Conservation (phyloP, 139 green algal species). For the Picochlorum sp. region DNA sequence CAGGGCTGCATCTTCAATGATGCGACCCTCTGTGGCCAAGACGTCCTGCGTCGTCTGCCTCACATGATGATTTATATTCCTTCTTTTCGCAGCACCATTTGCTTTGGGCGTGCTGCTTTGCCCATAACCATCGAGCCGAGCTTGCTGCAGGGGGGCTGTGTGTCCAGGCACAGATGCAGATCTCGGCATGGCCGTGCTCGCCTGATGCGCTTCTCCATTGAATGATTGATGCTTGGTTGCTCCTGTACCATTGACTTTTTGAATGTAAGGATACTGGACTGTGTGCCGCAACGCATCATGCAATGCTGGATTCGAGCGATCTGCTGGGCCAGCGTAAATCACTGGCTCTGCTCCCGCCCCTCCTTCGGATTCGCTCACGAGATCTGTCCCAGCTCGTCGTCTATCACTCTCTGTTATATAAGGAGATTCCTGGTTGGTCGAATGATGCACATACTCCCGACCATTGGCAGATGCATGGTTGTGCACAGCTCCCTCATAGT, state of each 20-base stretch:
- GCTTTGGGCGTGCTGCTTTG: no score
- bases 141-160: no score
- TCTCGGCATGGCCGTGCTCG: no score
- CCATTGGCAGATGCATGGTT: not conserved
- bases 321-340: constrained; percentile 8
- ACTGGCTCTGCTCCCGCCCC: not conserved
- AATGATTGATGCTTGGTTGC: not conserved
- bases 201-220: not conserved
- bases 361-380: not conserved
- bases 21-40: constrained; percentile 26
- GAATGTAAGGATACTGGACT: not conserved
- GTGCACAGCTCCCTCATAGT: constrained; percentile 5
- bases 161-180: no score
- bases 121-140: no score
- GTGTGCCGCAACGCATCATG: constrained; percentile 12
- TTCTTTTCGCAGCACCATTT: no score
- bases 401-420: no score
- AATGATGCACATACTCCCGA: no score
- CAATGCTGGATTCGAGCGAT: constrained; percentile 6
- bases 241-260: not conserved
- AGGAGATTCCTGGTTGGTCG: no score
- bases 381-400: not conserved
- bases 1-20: constrained; percentile 56
- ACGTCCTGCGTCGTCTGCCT: constrained; percentile 22
- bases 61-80: not conserved